Evolutionary conservation across 1,139 yeast genomes (phyloP).

Genomic region (Yamadazyma siamensis): DNA sequence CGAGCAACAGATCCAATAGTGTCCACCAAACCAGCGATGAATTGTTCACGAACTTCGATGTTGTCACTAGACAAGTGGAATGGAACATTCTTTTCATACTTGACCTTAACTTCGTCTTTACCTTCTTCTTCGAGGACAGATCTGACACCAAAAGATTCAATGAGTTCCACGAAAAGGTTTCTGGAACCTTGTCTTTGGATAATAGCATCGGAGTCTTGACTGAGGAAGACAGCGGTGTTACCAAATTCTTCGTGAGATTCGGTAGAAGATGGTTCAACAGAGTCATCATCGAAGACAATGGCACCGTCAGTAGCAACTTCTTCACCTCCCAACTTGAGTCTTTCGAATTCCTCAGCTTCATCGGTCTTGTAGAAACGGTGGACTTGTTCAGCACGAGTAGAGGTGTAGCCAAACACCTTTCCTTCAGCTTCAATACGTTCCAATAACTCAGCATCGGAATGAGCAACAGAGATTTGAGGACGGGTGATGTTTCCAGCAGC

Average conservation of each 20-base stretch:
- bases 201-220: conserved; percentile 1
- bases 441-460: conserved; percentile 6
- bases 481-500: conserved; percentile 16
- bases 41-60: conserved; percentile 32
- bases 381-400: conserved; percentile 2
- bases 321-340: neutral
- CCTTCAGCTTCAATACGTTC: conserved; percentile 5
- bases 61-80: conserved; percentile 14
- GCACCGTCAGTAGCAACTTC: conserved; percentile 3
- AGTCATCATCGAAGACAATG: conserved; percentile 3
- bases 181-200: neutral
- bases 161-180: conserved; percentile 2
- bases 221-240: neutral
- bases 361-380: conserved; percentile 1
- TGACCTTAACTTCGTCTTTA: conserved; percentile 2
- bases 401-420: conserved; percentile 3
- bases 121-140: conserved; percentile 1
- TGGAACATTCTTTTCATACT: conserved; percentile 14
- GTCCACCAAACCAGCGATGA: conserved; percentile 40
- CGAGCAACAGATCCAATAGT: conserved; percentile 26
- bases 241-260: conserved; percentile 1
- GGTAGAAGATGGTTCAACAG: conserved; percentile 2
- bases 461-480: conserved; percentile 21
- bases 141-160: conserved; percentile 6
- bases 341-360: conserved; percentile 4